Percentiles rank a stretch among this genome's conserved stretches.
Evolutionary conservation across 202 grass and related monocot species (phyloP).

Genomic region (Dendrocalamus latiflorus): DNA sequence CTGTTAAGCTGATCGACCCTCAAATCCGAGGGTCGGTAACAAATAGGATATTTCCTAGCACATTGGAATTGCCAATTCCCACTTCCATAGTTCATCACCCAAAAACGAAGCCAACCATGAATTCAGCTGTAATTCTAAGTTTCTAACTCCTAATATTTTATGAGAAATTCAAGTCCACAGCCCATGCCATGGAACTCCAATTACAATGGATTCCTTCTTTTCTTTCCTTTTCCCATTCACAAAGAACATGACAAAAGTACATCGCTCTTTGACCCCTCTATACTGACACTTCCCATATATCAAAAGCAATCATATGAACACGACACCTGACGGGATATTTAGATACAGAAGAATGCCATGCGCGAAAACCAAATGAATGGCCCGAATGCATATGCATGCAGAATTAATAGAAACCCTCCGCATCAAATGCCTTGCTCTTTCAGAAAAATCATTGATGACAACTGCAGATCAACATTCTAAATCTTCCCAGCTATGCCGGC

Average conservation of each 20-base stretch:
- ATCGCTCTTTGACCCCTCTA: constrained; percentile 5
- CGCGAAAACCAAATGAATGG: not conserved
- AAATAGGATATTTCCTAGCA: not conserved
- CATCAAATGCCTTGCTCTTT: not conserved
- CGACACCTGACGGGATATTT: not conserved
- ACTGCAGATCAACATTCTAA: constrained; percentile 28
- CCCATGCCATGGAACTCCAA: not conserved
- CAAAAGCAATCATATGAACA: constrained; percentile 12
- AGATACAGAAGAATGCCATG: constrained; percentile 1
- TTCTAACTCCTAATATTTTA: not conserved
- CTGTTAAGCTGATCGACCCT: not conserved
- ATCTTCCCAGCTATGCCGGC: constrained; percentile 37
- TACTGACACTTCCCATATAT: not conserved
- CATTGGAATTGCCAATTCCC: not conserved
- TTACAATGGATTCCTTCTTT: constrained; percentile 2
- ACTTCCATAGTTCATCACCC: not conserved
- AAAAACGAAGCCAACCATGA: not conserved
- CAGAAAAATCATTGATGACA: not conserved
- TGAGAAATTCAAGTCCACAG: not conserved
- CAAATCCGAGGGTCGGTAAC: not conserved
- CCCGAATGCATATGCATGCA: not conserved
- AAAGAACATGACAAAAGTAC: not conserved
- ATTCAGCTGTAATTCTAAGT: not conserved
- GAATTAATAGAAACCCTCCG: not conserved
- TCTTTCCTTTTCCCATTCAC: not conserved